These are phyloP conservation scores for Pterocarpus santalinus DNA, from an alignment of 306 rosid species.

Conservation along the genomic window DNA sequence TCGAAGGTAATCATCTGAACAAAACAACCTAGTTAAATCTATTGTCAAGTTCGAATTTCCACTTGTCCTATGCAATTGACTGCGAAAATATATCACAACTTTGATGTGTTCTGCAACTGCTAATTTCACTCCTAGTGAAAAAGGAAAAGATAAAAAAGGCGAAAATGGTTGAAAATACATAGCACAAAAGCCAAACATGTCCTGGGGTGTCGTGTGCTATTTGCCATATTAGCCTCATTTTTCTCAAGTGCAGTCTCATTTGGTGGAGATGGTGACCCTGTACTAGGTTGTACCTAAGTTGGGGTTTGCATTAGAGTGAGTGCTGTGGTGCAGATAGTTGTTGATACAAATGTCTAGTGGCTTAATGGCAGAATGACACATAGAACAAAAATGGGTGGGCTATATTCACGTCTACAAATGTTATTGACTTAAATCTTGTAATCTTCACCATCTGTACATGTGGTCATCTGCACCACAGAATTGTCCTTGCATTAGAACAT, in stretches of 20 bases:
- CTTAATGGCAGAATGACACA: too few species aligned
- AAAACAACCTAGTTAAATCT: neutral
- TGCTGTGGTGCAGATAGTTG: too few species aligned
- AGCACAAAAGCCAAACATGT: slow-evolving; percentile 38
- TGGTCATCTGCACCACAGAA: too few species aligned
- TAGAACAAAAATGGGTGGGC: too few species aligned
- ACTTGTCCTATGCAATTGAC: neutral
- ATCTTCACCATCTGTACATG: too few species aligned
- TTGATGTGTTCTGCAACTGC: neutral
- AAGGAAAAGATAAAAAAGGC: neutral
- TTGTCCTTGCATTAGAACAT: slow-evolving; percentile 37
- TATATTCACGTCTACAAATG: too few species aligned
- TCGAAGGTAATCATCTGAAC: too few species aligned
- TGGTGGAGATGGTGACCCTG: slow-evolving; percentile 38
- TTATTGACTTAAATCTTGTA: too few species aligned
- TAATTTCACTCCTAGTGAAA: neutral
- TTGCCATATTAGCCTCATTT: slow-evolving; percentile 36
- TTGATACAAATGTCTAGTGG: too few species aligned
- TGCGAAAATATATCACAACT: slow-evolving; percentile 7
- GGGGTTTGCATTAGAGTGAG: neutral
- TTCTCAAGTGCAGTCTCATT: slow-evolving; percentile 24
- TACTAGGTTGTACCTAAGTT: slow-evolving; percentile 12
- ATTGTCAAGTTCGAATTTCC: neutral
- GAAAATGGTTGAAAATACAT: neutral
- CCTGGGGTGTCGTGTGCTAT: neutral